Evolutionary conservation across 2,329 filamentous ascomycete genomes (phyloP).

Genomic region (Sporothrix euskadiensis): DNA sequence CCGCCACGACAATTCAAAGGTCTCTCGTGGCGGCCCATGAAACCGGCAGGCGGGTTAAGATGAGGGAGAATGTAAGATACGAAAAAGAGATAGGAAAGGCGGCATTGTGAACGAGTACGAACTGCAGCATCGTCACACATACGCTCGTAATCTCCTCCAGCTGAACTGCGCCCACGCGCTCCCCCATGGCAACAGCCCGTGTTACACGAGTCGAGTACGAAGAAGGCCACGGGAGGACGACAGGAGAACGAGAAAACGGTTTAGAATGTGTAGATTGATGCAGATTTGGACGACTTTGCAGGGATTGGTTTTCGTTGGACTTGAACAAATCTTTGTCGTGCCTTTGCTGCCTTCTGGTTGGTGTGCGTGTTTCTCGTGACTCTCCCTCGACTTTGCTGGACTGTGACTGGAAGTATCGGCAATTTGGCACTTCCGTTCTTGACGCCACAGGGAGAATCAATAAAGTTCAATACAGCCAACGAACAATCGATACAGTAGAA

Average conservation of each 20-base stretch:
- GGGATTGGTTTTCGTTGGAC: background rate
- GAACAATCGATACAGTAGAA: background rate
- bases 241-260: background rate
- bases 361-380: background rate
- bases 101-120: background rate
- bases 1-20: background rate
- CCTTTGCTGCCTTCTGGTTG: background rate
- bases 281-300: background rate
- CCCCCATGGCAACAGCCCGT: background rate
- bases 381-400: background rate
- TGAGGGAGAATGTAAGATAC: background rate
- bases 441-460: background rate
- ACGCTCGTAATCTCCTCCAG: conserved; percentile 8
- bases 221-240: no score
- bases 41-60: background rate
- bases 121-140: background rate
- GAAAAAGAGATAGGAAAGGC: background rate
- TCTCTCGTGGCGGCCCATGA: conserved; percentile 4
- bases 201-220: background rate
- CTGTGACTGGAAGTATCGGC: background rate
- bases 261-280: background rate
- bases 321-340: background rate
- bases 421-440: background rate
- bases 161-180: conserved; percentile 1
- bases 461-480: background rate